Evolutionary conservation across 257 asterid genomes (phyloP), one percentile per base, ranked within the genome.

Genomic region (Lycium ferocissimum): DNA sequence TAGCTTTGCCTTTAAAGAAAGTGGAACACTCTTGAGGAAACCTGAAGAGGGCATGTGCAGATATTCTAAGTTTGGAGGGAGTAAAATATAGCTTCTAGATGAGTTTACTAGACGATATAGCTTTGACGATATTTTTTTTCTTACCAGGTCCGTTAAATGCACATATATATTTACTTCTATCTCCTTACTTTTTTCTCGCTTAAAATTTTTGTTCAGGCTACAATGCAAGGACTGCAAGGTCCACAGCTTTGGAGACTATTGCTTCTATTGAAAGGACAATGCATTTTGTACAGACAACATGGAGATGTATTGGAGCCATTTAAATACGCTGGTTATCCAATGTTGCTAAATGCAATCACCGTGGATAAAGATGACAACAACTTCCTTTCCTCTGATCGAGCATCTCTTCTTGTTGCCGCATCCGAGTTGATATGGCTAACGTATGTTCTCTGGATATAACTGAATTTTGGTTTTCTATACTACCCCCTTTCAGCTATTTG

Each of bases 371-470:
- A 93, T 83, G 99, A 97, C 89, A 92, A 45, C 91, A 95, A 94
- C 86, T 97, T 97, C 90, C 96, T 97, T 85, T 95, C 99, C 62
- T 91, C 96, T 86, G 98, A 97, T 80, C 93, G 98, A 79, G 95
- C 94, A 59, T 95, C 98, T 54, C 97, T 97, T 86, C 94, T 97
- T 72, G 91, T 93, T 89, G 97, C 97, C 1, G 98, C 99, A 84
- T 95, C 99, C 4, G 97, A 97, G 92, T 98, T 97, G 83, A 95
- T 97, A 88, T 97, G 98, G 98, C 95, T 95, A 81, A 97, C 99
- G 99, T 97, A 86, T 88, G 86, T 87, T 81, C 85, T 73, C 56
- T 80, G 57, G 63, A 75, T 79, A 38, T 56, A 81, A 87, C 40
- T 67, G 62, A 73, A 33, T 63, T 56, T 65, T 7, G 61, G 54